Percentiles rank a stretch among this genome's conserved stretches.
These are phyloP conservation scores for Rosellinia necatrix DNA, from an alignment of 2,329 filamentous ascomycete genomes.

Conservation along the genomic window DNA sequence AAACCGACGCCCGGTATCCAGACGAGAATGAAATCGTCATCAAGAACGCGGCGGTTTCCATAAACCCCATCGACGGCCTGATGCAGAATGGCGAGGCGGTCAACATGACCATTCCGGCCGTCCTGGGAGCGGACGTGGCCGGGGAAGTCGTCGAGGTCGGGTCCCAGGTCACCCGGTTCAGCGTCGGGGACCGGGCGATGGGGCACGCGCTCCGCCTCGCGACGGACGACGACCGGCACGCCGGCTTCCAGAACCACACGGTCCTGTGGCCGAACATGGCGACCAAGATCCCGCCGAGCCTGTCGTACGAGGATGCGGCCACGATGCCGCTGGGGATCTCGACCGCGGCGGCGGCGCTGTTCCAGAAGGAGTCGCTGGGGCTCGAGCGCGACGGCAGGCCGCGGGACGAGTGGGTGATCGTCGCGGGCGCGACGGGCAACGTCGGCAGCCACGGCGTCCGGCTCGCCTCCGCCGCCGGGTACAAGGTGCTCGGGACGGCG, in stretches of 20 bases:
- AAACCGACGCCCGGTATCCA: conserved; percentile 19
- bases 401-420: conserved; percentile 43
- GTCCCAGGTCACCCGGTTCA: conserved; percentile 33
- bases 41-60: conserved; percentile 39
- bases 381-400: no score
- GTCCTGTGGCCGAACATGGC: conserved; percentile 30
- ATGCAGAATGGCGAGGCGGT: conserved; percentile 36
- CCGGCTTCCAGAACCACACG: conserved; percentile 37
- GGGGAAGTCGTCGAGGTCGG: conserved; percentile 43
- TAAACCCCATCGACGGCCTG: conserved; percentile 42
- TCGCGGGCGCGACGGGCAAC: conserved; percentile 45
- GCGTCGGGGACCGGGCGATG: conserved; percentile 43
- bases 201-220: conserved; percentile 33
- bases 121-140: conserved; percentile 44
- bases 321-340: conserved; percentile 38
- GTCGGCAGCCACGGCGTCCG: conserved; percentile 52
- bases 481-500: conserved; percentile 48
- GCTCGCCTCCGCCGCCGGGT: conserved; percentile 48
- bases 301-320: conserved; percentile 35
- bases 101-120: conserved; percentile 42
- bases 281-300: conserved; percentile 28
- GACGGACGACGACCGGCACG: conserved; percentile 25
- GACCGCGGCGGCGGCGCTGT: conserved; percentile 37
- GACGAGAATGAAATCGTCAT: conserved; percentile 37
- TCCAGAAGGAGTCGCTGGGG: conserved; percentile 28